Conservation (phyloP, 2,329 filamentous ascomycete species). For the Lecanosticta acicola region DNA sequence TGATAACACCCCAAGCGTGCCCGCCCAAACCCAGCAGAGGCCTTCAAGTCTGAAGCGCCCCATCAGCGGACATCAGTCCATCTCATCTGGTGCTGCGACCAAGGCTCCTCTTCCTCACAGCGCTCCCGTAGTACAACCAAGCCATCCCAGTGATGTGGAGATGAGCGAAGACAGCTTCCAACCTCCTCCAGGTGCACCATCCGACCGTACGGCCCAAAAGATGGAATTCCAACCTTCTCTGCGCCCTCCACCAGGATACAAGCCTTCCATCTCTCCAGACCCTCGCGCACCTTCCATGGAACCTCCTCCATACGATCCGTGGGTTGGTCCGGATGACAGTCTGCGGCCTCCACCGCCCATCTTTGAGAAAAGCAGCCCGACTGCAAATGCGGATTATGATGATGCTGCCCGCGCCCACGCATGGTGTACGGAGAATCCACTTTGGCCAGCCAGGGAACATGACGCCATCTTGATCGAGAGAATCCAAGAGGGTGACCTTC, state of each 20-base stretch:
- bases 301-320: slow-evolving; percentile 62
- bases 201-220: slow-evolving; percentile 19
- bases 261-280: neutral
- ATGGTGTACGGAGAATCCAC: slow-evolving; percentile 60
- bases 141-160: slow-evolving; percentile 3
- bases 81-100: slow-evolving; percentile 2
- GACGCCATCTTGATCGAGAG: slow-evolving; percentile 37
- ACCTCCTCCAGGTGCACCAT: slow-evolving; percentile 31
- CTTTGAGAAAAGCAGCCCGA: slow-evolving; percentile 57
- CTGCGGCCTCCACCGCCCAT: slow-evolving; percentile 68
- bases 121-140: neutral
- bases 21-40: slow-evolving; percentile 7
- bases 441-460: slow-evolving; percentile 48
- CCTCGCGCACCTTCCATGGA: slow-evolving; percentile 15
- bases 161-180: slow-evolving; percentile 23
- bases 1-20: slow-evolving; percentile 8
- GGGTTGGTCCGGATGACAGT: slow-evolving; percentile 68
- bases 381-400: slow-evolving; percentile 62
- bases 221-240: slow-evolving; percentile 28
- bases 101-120: neutral
- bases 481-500: slow-evolving; percentile 48
- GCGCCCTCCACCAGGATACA: slow-evolving; percentile 29
- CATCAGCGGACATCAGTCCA: slow-evolving; percentile 4
- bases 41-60: slow-evolving; percentile 15
- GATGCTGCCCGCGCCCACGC: slow-evolving; percentile 59